Evolutionary conservation across 108 stramenopile genomes (phyloP).

Genomic region (Fistulifera pelliculosa): DNA sequence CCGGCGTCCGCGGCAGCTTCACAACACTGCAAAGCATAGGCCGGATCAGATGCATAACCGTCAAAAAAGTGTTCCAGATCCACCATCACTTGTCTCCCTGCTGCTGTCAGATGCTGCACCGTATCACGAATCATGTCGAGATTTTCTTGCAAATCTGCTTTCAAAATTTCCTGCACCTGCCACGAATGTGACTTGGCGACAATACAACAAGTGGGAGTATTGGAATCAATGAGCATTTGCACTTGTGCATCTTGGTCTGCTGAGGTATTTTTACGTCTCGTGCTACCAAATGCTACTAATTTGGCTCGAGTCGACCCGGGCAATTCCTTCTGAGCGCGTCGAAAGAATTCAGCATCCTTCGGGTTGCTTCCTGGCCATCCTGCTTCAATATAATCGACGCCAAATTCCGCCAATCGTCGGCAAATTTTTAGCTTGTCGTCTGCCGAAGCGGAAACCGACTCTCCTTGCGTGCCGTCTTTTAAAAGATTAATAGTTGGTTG

Average conservation of each 20-base stretch:
- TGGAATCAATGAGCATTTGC: constrained; percentile 59
- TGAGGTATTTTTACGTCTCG: constrained; percentile 59
- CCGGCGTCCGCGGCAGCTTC: constrained; percentile 76
- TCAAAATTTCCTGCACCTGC: constrained; percentile 90
- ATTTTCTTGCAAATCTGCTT: constrained; percentile 77
- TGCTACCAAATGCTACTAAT: constrained; percentile 87
- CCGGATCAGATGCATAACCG: constrained; percentile 69
- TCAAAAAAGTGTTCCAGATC: constrained; percentile 93
- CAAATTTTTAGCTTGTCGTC: constrained; percentile 89
- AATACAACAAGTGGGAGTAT: constrained; percentile 77
- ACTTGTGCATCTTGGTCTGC: constrained; percentile 76
- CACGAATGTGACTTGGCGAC: constrained; percentile 88
- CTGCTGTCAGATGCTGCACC: constrained; percentile 55
- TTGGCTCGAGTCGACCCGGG: constrained; percentile 33
- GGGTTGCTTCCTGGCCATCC: constrained; percentile 93
- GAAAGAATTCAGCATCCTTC: constrained; percentile 90
- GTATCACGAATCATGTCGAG: constrained; percentile 86
- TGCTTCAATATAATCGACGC: constrained; percentile 86
- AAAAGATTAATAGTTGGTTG: background rate
- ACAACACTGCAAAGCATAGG: constrained; percentile 68
- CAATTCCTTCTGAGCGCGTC: constrained; percentile 53
- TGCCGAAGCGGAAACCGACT: constrained; percentile 81
- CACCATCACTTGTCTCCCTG: constrained; percentile 50
- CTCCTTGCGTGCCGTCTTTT: constrained; percentile 88
- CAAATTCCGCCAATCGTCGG: constrained; percentile 51